phyloP scores from a whole-genome alignment of 2,329 filamentous ascomycete genomes.

The Fusarium sp. region DNA sequence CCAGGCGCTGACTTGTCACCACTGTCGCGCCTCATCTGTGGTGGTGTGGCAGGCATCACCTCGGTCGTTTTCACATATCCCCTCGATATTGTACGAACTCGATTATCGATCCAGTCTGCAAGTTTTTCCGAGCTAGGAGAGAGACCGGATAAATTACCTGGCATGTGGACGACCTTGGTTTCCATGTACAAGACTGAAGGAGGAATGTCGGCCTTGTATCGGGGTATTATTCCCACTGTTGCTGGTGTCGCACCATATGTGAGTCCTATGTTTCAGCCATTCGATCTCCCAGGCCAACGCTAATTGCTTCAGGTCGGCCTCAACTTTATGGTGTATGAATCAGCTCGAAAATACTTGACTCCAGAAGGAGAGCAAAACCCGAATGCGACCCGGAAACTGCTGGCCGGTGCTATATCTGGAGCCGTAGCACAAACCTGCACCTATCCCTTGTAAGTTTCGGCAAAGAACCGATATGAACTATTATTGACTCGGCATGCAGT shows the following conservation, averaged over 20 bases:
- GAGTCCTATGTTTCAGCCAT: constrained; percentile 39
- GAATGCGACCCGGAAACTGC: constrained; percentile 80
- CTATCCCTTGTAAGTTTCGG: constrained; percentile 85
- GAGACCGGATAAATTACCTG: constrained; percentile 77
- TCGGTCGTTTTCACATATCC: constrained; percentile 97
- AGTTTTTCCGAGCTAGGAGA: constrained; percentile 84
- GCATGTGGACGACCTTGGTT: constrained; percentile 89
- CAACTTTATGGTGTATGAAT: constrained; percentile 99
- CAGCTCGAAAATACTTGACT: constrained; percentile 84
- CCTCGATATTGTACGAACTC: constrained; percentile 95
- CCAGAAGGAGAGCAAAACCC: constrained; percentile 90
- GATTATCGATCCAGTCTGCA: constrained; percentile 97
- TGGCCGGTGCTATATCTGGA: constrained; percentile 93
- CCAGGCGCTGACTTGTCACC: constrained; percentile 81
- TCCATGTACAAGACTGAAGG: constrained; percentile 94
- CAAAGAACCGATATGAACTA: constrained; percentile 38
- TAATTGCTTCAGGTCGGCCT: constrained; percentile 76
- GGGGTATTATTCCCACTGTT: constrained; percentile 93
- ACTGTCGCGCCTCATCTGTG: constrained; percentile 84
- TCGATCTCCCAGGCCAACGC: constrained; percentile 10
- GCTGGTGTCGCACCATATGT: constrained; percentile 96
- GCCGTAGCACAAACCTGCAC: constrained; percentile 97
- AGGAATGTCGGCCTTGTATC: constrained; percentile 86
- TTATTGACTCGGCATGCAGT: constrained; percentile 56
- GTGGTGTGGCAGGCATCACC: constrained; percentile 91